These are phyloP conservation scores for Boletus pseudo-olivaceus DNA, from an alignment of 768 basidiomycete genomes.

Conservation along the genomic window DNA sequence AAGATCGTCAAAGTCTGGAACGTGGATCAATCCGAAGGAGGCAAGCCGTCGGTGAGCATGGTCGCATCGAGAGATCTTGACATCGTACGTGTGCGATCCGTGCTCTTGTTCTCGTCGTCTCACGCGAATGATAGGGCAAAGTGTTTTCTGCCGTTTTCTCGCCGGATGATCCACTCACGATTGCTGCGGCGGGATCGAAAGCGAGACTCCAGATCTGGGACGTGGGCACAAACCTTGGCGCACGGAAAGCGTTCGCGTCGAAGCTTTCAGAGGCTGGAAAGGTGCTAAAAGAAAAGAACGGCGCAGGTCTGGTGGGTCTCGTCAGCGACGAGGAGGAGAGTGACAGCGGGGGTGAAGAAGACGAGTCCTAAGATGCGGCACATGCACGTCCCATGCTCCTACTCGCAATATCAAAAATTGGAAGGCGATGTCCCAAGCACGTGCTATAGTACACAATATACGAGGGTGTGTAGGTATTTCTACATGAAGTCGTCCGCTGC, in stretches of 20 bases:
- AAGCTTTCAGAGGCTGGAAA: constrained; percentile 75
- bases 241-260: constrained; percentile 74
- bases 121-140: constrained; percentile 65
- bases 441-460: constrained; percentile 14
- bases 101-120: neutral
- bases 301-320: constrained; percentile 68
- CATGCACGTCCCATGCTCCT: neutral
- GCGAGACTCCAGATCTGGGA: constrained; percentile 97
- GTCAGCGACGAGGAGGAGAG: constrained; percentile 68
- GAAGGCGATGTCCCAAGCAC: neutral
- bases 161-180: constrained; percentile 89
- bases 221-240: constrained; percentile 77
- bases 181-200: constrained; percentile 93
- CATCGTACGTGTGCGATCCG: constrained; percentile 58
- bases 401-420: neutral
- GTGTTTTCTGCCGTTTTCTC: constrained; percentile 91
- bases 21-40: constrained; percentile 59
- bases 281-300: constrained; percentile 58
- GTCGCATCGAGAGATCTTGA: constrained; percentile 88
- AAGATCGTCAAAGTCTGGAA: constrained; percentile 98
- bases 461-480: constrained; percentile 23
- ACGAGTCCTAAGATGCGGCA: constrained; percentile 10
- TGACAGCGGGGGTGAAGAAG: constrained; percentile 44
- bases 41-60: constrained; percentile 74
- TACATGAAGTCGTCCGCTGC: constrained; percentile 90